Evolutionary conservation across 352 stramenopile genomes (phyloP).

Genomic region (Peronospora belbahrii): DNA sequence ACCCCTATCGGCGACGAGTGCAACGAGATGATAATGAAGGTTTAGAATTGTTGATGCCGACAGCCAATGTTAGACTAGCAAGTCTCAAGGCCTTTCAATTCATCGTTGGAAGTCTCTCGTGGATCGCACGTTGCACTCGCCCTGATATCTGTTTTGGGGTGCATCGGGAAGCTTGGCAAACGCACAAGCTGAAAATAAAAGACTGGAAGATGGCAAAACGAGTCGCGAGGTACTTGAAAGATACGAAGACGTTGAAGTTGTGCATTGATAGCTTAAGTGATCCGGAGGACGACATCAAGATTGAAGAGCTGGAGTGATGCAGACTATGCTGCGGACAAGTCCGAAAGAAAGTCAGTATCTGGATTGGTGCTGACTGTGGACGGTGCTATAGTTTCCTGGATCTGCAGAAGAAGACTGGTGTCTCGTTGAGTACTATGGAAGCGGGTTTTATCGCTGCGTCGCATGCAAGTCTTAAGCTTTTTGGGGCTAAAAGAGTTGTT

Average conservation of each 20-base stretch:
- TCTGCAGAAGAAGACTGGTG: too few species aligned
- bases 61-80: too few species aligned
- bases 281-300: neutral
- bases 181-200: neutral
- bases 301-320: neutral
- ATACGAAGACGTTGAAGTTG: neutral
- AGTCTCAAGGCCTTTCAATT: too few species aligned
- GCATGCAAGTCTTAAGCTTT: too few species aligned
- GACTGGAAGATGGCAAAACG: neutral
- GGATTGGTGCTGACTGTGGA: neutral
- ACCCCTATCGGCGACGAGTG: too few species aligned
- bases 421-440: neutral
- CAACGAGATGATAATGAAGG: too few species aligned
- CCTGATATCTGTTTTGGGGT: neutral
- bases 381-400: too few species aligned
- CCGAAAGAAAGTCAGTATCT: too few species aligned
- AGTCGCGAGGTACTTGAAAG: neutral
- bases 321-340: too few species aligned
- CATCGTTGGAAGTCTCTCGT: too few species aligned
- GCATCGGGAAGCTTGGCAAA: neutral
- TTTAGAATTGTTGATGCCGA: too few species aligned
- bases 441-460: neutral
- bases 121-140: neutral
- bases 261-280: neutral
- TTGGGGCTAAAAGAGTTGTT: too few species aligned